Base-by-base conservation (phyloP, 2,329 filamentous ascomycete species). In the Thelonectria discophora region DNA sequence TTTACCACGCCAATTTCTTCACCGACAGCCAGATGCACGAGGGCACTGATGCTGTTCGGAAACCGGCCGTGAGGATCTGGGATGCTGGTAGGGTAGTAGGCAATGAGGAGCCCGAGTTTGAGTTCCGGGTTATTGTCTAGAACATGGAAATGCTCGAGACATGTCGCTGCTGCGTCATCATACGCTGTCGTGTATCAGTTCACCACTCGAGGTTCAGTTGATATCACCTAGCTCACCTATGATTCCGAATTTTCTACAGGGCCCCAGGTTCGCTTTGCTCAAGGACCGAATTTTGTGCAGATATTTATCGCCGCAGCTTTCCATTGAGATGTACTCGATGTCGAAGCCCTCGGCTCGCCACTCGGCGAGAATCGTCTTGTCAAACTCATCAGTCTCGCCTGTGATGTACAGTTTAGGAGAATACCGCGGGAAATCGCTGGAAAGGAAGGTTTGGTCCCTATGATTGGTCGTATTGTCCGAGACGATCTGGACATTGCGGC, bases 321-420 rank as follows among this genome's bases (percentile, higher is more conserved):
- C 78, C 73, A 81, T 76, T 3, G 77, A 67, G 34, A 82, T 62
- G 21, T 82, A 82, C 49, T 78, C 74, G 9, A 79, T 79, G 9
- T 79, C 64, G 58, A 82, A 82, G 0, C 78, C 78, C 57, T 82
- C 80, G 11, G 73, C 74, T 18, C 69, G 72, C 80, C 80, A 82
- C 18, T 79, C 77, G 1, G 58, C 58, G 0, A 82, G 30, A 0
- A 76, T 79, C 0, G 68, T 15, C 3, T 66, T 39, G 60, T 82
- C 80, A 58, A 82, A 82, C 0, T 79, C 76, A 9, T 80, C 76
- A 37, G 66, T 71, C 47, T 82, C 80, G 3, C 78, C 77, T 0
- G 79, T 81, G 17, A 82, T 62, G 58, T 81, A 82, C 2, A 82
- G 63, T 49, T 76, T 81, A 0, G 78, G 77, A 0, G 75, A 69